Evolutionary conservation across 83 land plant genomes (phyloP), one percentile per base, ranked within the genome.

Genomic region (Larix sibirica): DNA sequence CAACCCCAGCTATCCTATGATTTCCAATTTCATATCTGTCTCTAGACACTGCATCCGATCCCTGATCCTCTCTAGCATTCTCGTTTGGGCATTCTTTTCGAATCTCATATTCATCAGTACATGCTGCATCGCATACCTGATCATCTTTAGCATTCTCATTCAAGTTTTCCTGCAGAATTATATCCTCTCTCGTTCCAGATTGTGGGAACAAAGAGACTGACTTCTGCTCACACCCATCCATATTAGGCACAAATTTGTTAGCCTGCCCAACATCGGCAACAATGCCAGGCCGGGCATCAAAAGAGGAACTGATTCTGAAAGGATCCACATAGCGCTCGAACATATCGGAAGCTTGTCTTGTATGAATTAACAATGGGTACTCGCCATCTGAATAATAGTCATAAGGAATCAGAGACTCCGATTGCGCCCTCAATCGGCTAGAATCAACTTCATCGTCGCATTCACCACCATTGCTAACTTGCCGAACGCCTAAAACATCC

Each of bases 331-430:
- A 71, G 54, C 76, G 20, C 50, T 47, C 54, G 3, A 31, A 71
- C 2, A 21, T 47, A 2, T 71, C 26, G 10, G 21, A 18, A 42
- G 50, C 3, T 42, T 71, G 24, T 6, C 54, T 42, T 0, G 76
- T 71, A 42, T 71, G 24, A 5, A 71, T 71, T 20, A 71, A 20
- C 54, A 71, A 6, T 18, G 76, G 76, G 42, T 71, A 42, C n/a
- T 40, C 76, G 5, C 42, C 54, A 71, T 71, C 26, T 47, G 76
- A 71, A 71, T 71, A 71, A 47, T 47, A 71, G n/a, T 71, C n/a
- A 40, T 20, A 71, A 71, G 76, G 24, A 71, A 42, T 38, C 3
- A 44, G 24, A 42, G 42, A 24, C 20, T 71, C n/a, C 24, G 54
- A 5, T 18, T 42, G 23, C 26, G 12, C 54, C 54, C 54, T 50